Percentiles rank a stretch among this genome's conserved stretches.
Conservation (phyloP, 805 yeast genomes). For the Lipomyces yamanashiensis region DNA sequence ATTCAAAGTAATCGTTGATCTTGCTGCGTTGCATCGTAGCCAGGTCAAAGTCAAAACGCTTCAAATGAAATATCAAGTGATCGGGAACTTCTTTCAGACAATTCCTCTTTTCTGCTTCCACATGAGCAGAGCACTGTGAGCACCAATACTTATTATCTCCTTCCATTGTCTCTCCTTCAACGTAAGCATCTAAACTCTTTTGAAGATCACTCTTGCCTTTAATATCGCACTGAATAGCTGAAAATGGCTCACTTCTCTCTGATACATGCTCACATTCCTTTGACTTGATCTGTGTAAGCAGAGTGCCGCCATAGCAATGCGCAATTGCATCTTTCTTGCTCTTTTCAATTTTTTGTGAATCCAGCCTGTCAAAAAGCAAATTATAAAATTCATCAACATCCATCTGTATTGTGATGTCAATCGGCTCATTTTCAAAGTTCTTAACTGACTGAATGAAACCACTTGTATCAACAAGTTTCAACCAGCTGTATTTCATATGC, state of each 20-base stretch:
- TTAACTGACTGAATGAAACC: constrained; percentile 22
- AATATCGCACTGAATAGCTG: constrained; percentile 35
- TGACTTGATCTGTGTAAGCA: constrained; percentile 32
- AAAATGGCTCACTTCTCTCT: constrained; percentile 30
- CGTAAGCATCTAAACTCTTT: constrained; percentile 27
- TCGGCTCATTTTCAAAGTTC: constrained; percentile 32
- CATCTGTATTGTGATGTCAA: constrained; percentile 34
- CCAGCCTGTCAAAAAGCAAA: constrained; percentile 31
- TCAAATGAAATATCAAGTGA: constrained; percentile 32
- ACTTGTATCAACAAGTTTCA: constrained; percentile 20
- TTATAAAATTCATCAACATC: constrained; percentile 35
- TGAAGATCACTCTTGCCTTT: constrained; percentile 28
- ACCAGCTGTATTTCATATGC: constrained; percentile 26
- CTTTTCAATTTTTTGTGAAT: constrained; percentile 17
- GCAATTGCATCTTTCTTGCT: constrained; percentile 4
- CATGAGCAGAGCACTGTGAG: constrained; percentile 29
- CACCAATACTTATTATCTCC: constrained; percentile 36
- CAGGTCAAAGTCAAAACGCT: constrained; percentile 35
- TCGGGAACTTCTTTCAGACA: constrained; percentile 32
- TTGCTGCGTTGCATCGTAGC: constrained; percentile 36
- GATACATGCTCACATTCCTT: constrained; percentile 34
- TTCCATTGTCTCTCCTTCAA: constrained; percentile 35
- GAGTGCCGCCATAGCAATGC: constrained; percentile 28
- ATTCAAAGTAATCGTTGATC: constrained; percentile 32
- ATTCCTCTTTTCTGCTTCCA: constrained; percentile 31